Base-by-base conservation (phyloP, 305 asterid genomes). In the Solanum aculeatissimum region DNA sequence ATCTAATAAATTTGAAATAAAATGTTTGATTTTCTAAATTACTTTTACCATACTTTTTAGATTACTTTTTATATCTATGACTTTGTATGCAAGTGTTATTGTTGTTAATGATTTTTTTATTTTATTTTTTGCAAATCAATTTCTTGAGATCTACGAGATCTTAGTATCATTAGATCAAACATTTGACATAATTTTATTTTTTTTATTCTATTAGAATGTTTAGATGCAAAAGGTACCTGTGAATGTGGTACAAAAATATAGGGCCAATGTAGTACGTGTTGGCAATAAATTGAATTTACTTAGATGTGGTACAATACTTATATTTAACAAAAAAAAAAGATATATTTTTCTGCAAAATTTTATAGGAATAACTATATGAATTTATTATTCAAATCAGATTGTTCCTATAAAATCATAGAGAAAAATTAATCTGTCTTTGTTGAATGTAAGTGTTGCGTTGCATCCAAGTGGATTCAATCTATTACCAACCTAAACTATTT, bases 151-250 rank as follows among this genome's bases (percentile, higher is more conserved):
- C 27, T 70, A 87, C 25, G 79, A 87, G 8, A 86, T 88, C 15
- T 85, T 92, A 78, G 85, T 86, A 81, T 92, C 92, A 0, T 38
- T 82, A 9, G 89, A 90, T 87, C 81, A 84, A 47, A 71, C 90
- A 51, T 90, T 90, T 85, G 91, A 77, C 15, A 82, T 90, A 82
- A 91, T n/a, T n/a, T n/a, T n/a, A 93, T 9, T 90, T 92, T 82
- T 90, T 89, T 68, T 75, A 66, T 81, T 82, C 81, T 1, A 47
- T 16, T 11, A 49, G 12, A 38, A 35, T 84, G 18, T 23, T 3
- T 65, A 3, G 21, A 7, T 29, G 32, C 47, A 63, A 27, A 8
- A 57, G 62, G 82, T 92, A 89, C 75, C 80, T 90, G 91, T 35
- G 89, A 4, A 84, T 92, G 55, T 90, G 92, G 92, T 92, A 87